Evolutionary conservation across 139 green algal species (phyloP), one percentile per base, ranked within the genome.

Genomic region (Haematococcus lacustris): DNA sequence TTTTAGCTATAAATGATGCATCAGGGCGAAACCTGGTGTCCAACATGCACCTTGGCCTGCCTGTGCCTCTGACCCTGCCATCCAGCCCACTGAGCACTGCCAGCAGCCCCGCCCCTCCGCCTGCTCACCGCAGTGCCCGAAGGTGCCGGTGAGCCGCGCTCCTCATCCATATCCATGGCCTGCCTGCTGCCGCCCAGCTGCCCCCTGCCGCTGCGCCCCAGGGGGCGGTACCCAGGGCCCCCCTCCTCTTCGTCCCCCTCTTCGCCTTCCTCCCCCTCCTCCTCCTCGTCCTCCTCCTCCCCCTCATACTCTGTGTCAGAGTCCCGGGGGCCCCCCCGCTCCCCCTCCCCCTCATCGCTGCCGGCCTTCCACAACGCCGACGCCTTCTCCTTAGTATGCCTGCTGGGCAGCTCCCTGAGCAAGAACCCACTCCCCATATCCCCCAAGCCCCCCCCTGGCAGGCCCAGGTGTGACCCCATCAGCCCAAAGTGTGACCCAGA

Each of bases 321-420:
- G 40, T 43, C 68, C 0, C 74, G 73, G 51, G 50, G 41, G 3
- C 38, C 68, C 3, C 71, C 68, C 47, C 71, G 63, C 25, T 43
- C 74, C 67, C 70, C 67, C 32, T 78, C 73, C 17, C 60, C 64
- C 35, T 73, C 68, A 21, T 73, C 68, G 21, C 40, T 39, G 5
- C 9, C 66, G 3, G 32, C 39, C 47, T 66, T 39, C 5, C 43
- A 65, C 21, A 66, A 23, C 17, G 30, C 30, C 7, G 50, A 26
- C 39, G 67, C 21, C 41, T 73, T 37, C 35, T 21, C 38, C 7
- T 37, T 59, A 37, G 17, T 51, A 13, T 63, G 9, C 67, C 33
- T 73, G 17, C 67, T 43, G 33, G 67, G 41, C 5, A 33, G 38
- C 26, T 51, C 13, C 35, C 25, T n/a, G 7, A 7, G 64, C 17